Evolutionary conservation across 305 asterid genomes (phyloP).

Genomic region (Fraxinus nigra): DNA sequence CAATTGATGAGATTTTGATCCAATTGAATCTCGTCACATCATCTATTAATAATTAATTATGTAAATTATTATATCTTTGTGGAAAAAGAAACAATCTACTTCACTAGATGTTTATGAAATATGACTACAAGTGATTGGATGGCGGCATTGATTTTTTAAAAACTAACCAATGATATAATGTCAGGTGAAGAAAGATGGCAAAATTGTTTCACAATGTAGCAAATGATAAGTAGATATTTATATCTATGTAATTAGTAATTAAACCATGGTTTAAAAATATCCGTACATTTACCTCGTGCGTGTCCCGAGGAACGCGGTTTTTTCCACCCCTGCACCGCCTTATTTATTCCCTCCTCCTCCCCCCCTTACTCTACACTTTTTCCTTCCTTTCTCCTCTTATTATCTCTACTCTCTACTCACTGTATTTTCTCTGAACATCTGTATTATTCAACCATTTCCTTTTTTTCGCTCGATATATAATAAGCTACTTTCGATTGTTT

Average conservation of each 20-base stretch:
- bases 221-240: neutral
- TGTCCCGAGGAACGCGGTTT: constrained; percentile 74
- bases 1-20: too few relatives aligned
- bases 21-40: too few relatives aligned
- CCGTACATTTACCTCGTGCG: constrained; percentile 37
- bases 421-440: neutral
- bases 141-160: too few relatives aligned
- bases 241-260: neutral
- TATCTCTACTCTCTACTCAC: neutral
- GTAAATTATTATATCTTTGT: too few relatives aligned
- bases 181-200: too few relatives aligned
- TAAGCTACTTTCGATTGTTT: neutral
- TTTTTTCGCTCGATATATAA: neutral
- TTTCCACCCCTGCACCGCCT: constrained; percentile 41
- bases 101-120: too few relatives aligned
- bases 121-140: too few relatives aligned
- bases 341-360: constrained; percentile 33
- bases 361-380: neutral
- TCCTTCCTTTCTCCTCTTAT: neutral
- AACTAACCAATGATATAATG: too few relatives aligned
- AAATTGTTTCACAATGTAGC: too few relatives aligned
- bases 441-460: neutral
- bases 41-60: too few relatives aligned
- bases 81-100: too few relatives aligned
- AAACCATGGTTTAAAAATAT: constrained; percentile 28